Evolutionary conservation across 116 monocot genomes (phyloP).

Genomic region (Iris pallida): DNA sequence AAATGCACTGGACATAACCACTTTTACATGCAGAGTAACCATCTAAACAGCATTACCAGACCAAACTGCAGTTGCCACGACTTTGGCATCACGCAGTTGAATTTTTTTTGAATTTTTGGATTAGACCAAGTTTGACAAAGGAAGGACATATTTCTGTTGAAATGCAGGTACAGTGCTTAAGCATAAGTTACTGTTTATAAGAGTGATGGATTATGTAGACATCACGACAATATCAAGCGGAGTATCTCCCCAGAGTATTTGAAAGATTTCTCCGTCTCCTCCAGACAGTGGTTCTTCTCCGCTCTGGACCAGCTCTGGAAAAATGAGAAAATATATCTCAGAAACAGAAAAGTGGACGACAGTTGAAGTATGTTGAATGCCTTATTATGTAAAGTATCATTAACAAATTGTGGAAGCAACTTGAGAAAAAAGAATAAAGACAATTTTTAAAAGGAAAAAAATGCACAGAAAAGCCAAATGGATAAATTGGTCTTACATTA

Average conservation of each 20-base stretch:
- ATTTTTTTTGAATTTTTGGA: no score
- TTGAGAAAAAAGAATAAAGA: background rate
- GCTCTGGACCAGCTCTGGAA: conserved; percentile 79
- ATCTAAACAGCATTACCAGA: no score
- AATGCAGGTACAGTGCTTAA: background rate
- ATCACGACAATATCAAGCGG: conserved; percentile 60
- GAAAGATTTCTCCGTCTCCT: conserved; percentile 93
- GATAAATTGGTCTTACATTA: conserved; percentile 26
- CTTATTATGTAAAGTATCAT: no score
- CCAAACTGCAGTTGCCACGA: no score
- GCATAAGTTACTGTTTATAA: background rate
- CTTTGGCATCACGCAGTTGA: background rate
- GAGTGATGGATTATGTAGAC: background rate
- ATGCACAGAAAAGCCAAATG: background rate
- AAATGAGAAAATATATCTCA: background rate
- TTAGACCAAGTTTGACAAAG: background rate
- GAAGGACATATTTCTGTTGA: background rate
- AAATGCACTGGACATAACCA: no score
- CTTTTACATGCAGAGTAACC: no score
- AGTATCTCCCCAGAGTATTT: conserved; percentile 79
- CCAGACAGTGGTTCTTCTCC: conserved; percentile 91
- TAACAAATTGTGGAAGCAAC: background rate
- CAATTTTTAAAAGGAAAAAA: background rate
- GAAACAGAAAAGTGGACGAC: background rate
- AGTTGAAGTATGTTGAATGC: background rate